Evolutionary conservation across 805 yeast species (phyloP).

Genomic region (Sungouiozyma intestinalis): DNA sequence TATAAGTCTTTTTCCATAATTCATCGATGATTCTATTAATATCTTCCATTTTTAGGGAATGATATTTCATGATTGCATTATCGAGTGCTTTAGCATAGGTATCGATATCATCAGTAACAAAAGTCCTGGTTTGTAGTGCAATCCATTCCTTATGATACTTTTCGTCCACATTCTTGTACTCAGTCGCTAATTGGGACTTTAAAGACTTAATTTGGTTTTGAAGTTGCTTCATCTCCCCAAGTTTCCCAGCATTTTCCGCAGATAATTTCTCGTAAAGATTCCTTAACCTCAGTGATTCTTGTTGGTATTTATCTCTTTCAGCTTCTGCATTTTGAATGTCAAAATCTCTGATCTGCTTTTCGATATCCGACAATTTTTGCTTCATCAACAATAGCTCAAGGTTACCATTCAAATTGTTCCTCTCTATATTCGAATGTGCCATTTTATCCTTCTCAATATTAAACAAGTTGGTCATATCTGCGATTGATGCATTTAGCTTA

Average conservation of each 20-base stretch:
- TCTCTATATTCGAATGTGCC: constrained; percentile 48
- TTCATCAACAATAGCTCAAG: constrained; percentile 44
- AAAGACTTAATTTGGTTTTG: constrained; percentile 55
- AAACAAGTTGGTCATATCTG: constrained; percentile 4
- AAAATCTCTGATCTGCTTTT: constrained; percentile 33
- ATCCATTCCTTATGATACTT: constrained; percentile 63
- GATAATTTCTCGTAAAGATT: constrained; percentile 43
- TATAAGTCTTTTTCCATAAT: constrained; percentile 87
- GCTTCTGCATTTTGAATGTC: constrained; percentile 50
- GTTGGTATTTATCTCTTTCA: constrained; percentile 51
- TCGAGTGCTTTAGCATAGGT: constrained; percentile 82
- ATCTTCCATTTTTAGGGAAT: constrained; percentile 83
- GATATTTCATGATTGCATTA: constrained; percentile 87
- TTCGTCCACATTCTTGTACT: constrained; percentile 57
- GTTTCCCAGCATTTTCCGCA: constrained; percentile 58
- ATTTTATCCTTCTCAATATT: constrained; percentile 28
- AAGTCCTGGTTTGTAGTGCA: constrained; percentile 60
- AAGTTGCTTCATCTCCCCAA: constrained; percentile 81
- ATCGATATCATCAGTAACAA: constrained; percentile 70
- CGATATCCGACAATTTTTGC: constrained; percentile 30
- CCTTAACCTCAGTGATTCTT: constrained; percentile 41
- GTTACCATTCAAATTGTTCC: constrained; percentile 55
- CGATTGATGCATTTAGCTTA: constrained; percentile 11
- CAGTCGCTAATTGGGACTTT: constrained; percentile 52
- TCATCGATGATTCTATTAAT: constrained; percentile 82